Base-by-base conservation (phyloP, 78 protist genomes). In the Protostelium mycophagum region DNA sequence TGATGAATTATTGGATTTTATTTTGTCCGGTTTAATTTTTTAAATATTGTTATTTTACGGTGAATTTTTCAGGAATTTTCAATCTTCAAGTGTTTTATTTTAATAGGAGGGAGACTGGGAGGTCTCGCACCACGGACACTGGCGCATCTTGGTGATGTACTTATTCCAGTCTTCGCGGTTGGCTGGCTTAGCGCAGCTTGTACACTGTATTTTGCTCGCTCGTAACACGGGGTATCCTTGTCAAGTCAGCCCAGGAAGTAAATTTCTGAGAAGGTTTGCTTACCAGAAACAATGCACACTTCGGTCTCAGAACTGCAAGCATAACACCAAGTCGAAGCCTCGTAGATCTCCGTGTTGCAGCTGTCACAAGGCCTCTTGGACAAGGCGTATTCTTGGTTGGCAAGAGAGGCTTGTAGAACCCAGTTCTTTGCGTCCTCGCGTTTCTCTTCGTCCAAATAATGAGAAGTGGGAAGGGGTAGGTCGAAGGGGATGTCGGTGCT, bases 401-500 rank as follows among this genome's bases (percentile, higher is more conserved):
- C 23, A 16, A 36, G 86, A 35, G 39, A 86, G 28, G 84, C 88
- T 16, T 86, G 84, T 23, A 95, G 93, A 38, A 95, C 94, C 95
- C 95, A 93, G 29, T 89, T 36, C 83, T 84, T 38, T 36, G 85
- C 86, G 38, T 88, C 94, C 87, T 87, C 87, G 28, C 87, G 85
- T 83, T 84, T 10, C 38, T 85, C 84, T 28, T 38, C 84, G 31
- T 1, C 35, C 9, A 38, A 0, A 1, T 1, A 1, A 1, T 84
- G 92, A 5, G 38, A 28, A 0, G 37, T 16, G 28, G 91, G 88
- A 34, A 90, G 39, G 0, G 35, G 36, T 86, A 96, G 85, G 38
- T 94, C 94, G 38, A 83, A 63, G 28, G 97, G 97, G 25, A 96
- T 86, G 89, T 92, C 96, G 39, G 96, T 92, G 31, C 34, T 5